A percentile compares a stretch with the other conserved stretches of the same genome.
Conservation (phyloP, 1,284 basidiomycete genomes). For the Ustilago hordei region DNA sequence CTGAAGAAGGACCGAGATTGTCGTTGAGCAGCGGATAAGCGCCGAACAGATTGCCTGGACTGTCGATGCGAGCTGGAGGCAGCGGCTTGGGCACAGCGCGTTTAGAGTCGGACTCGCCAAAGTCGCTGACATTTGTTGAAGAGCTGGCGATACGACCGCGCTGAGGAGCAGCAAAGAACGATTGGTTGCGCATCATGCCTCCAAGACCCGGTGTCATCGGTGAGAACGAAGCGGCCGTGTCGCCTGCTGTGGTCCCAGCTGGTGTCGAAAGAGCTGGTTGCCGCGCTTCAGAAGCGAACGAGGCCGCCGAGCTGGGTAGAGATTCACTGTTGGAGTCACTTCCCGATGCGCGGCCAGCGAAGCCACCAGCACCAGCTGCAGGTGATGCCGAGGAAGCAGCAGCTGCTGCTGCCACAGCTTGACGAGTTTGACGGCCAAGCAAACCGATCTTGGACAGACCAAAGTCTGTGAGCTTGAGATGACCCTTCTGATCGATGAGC, state of each 20-base stretch:
- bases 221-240: conserved; percentile 52
- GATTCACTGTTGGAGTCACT: conserved; percentile 42
- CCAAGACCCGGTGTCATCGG: conserved; percentile 53
- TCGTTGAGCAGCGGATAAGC: conserved; percentile 52
- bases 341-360: conserved; percentile 17
- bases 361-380: conserved; percentile 12
- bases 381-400: conserved; percentile 14
- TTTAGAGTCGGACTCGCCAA: conserved; percentile 55
- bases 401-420: conserved; percentile 22
- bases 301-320: conserved; percentile 46
- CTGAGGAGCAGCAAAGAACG: conserved; percentile 54
- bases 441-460: conserved; percentile 96
- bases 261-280: conserved; percentile 37
- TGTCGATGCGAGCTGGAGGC: conserved; percentile 57
- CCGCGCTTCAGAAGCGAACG: conserved; percentile 37
- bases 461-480: conserved; percentile 97
- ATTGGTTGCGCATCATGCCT: conserved; percentile 52
- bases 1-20: conserved; percentile 69
- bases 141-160: conserved; percentile 53
- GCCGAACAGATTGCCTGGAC: conserved; percentile 56
- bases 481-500: conserved; percentile 94
- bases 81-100: conserved; percentile 39
- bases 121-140: conserved; percentile 61
- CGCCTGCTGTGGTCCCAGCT: conserved; percentile 46
- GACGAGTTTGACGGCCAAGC: conserved; percentile 82